Percentiles rank a stretch among this genome's conserved stretches.
phyloP scores from a whole-genome alignment of 1,284 basidiomycete genomes.

The Schizophyllum commune region DNA sequence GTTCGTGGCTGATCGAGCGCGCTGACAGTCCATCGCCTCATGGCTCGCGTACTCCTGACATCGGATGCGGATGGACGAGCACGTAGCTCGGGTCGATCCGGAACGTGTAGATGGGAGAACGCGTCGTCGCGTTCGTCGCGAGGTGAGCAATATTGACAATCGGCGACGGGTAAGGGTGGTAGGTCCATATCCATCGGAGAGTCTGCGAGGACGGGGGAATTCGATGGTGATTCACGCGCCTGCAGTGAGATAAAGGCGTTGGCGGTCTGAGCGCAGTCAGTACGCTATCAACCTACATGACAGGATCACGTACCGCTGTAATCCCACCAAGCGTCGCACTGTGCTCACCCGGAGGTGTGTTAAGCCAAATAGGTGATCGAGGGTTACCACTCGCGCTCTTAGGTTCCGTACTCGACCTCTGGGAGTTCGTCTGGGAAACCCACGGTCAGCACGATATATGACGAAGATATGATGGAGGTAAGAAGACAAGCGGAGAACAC shows the following conservation, averaged over 20 bases:
- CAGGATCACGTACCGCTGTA: not conserved
- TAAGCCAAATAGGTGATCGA: not conserved
- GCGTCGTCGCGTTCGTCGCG: not conserved
- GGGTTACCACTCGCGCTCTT: not conserved
- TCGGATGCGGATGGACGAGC: not conserved
- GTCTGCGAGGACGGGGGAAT: not conserved
- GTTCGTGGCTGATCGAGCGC: not conserved
- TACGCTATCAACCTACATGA: too few relatives aligned
- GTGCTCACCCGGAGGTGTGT: not conserved
- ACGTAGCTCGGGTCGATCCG: not conserved
- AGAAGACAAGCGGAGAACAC: not conserved
- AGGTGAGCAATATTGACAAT: not conserved
- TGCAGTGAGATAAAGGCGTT: not conserved
- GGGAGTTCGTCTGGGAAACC: not conserved
- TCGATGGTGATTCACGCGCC: not conserved
- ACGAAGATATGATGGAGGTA: not conserved
- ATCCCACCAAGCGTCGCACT: not conserved
- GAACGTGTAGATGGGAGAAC: not conserved
- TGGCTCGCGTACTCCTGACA: not conserved
- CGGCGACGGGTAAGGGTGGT: not conserved
- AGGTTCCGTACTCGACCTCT: not conserved
- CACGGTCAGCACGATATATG: not conserved
- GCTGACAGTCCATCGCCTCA: not conserved
- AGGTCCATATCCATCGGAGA: not conserved
- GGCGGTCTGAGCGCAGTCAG: too few relatives aligned